Evolutionary conservation across 805 yeast species (phyloP).

Genomic region (Nakazawaea peltata): DNA sequence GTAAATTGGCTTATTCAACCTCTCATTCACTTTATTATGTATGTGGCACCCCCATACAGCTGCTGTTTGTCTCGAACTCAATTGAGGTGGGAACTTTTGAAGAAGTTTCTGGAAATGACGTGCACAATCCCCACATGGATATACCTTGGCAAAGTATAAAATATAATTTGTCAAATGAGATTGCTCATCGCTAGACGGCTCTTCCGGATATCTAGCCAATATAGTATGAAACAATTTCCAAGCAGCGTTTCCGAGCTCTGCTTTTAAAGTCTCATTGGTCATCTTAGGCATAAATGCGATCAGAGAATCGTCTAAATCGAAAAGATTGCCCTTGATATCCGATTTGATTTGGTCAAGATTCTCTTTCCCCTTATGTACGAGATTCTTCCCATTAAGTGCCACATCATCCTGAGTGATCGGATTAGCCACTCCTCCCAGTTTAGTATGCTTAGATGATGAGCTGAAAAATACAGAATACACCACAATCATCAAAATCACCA

Average conservation of each 20-base stretch:
- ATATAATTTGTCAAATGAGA: slow-evolving; percentile 58
- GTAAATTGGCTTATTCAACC: slow-evolving; percentile 60
- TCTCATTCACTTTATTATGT: slow-evolving; percentile 78
- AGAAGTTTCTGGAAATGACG: slow-evolving; percentile 74
- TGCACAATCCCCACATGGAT: slow-evolving; percentile 98
- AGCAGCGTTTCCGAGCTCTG: slow-evolving; percentile 83
- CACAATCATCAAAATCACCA: slow-evolving; percentile 14
- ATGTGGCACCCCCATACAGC: slow-evolving; percentile 95
- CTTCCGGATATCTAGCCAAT: slow-evolving; percentile 84
- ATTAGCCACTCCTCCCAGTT: slow-evolving; percentile 15
- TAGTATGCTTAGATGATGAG: slow-evolving; percentile 12
- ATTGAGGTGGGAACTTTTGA: slow-evolving; percentile 76
- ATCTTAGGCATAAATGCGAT: slow-evolving; percentile 84
- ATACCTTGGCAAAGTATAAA: slow-evolving; percentile 76
- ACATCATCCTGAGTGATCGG: slow-evolving; percentile 11
- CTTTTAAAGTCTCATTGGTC: slow-evolving; percentile 42
- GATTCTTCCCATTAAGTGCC: too few relatives aligned
- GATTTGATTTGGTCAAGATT: background rate
- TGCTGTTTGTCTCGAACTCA: slow-evolving; percentile 66
- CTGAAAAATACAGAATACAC: slow-evolving; percentile 13
- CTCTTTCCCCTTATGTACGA: too few relatives aligned
- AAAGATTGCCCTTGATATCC: background rate
- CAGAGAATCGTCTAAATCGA: slow-evolving; percentile 1
- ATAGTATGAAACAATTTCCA: slow-evolving; percentile 93
- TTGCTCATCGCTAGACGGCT: slow-evolving; percentile 59